Conservation (phyloP, 306 rosid genomes). For the Ziziphus jujuba region DNA sequence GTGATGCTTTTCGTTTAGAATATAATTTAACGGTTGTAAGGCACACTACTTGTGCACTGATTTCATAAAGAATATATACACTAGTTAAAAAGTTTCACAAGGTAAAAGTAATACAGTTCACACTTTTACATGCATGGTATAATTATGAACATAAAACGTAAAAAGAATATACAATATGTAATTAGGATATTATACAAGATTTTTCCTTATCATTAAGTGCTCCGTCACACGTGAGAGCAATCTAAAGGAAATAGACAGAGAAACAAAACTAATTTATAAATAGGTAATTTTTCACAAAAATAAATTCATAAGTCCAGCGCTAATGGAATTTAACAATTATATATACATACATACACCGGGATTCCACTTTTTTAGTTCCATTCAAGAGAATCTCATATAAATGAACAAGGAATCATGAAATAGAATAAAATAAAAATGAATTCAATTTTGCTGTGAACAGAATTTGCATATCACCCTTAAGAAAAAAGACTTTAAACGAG, state of each 20-base stretch:
- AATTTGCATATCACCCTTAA: conserved; percentile 88
- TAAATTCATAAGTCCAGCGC: conserved; percentile 17
- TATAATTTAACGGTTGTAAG: no score
- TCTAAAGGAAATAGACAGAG: conserved; percentile 41
- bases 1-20: no score
- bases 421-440: conserved; percentile 21
- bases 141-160: no score
- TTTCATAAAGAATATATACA: no score
- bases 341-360: conserved; percentile 85
- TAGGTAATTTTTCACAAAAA: conserved; percentile 11
- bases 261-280: conserved; percentile 29
- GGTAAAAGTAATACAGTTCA: no score
- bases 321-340: conserved; percentile 18
- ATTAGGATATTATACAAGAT: no score
- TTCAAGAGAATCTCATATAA: conserved; percentile 87
- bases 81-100: no score
- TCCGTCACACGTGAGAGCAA: conserved; percentile 84
- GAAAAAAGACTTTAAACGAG: conserved; percentile 89
- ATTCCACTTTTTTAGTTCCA: conserved; percentile 95
- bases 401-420: conserved; percentile 62
- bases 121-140: no score
- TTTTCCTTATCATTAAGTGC: conserved; percentile 94
- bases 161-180: no score
- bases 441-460: conserved; percentile 73
- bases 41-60: neutral